Evolutionary conservation across 805 yeast genomes (phyloP), one percentile per base, ranked within the genome.

Genomic region (Saturnispora halmiae): DNA sequence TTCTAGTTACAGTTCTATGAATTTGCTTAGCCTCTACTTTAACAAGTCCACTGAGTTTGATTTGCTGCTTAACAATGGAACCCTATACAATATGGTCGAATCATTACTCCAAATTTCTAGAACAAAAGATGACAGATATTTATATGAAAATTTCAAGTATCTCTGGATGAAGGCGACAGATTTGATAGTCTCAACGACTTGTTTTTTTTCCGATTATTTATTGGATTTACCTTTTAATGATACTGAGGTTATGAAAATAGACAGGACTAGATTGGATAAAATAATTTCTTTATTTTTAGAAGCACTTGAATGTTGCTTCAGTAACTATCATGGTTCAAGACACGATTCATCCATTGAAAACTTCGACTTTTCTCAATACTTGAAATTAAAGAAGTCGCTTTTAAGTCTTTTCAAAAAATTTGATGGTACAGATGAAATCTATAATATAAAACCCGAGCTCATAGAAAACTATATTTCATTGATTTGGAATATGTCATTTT

Each of bases 401-500:
- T 26, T 43, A 19, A 46, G 66, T 3, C 51, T 81, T 3, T 44
- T 77, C 6, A 67, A 72, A 1, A 53, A 57, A 21, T 55, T 75
- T 13, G 47, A 36, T 31, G 21, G 34, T 13, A 18, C 37, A 3
- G 11, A 32, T 10, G 20, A n/a, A 15, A 10, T 2, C 1, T 37
- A 24, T 16, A 21, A 36, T 3, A 31, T 46, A 15, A 31, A 49
- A 4, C 35, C 38, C 13, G 49, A 50, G 1, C 54, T 66, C 16
- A 50, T 79, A 10, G 64, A 66, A 9, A 61, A 60, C 9, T 67
- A 76, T 34, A 54, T 80, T 2, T 55, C 65, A 4, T 57, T 69
- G 1, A 50, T 86, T 2, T 80, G 83, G 73, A 54, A 61, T 1
- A 64, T 73, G 18, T 80, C 90, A 1, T 82, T 68, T 47, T 59